Percentiles rank a stretch among this genome's conserved stretches.
Conservation (phyloP, 2,329 filamentous ascomycete species). For the Fusarium falciforme region DNA sequence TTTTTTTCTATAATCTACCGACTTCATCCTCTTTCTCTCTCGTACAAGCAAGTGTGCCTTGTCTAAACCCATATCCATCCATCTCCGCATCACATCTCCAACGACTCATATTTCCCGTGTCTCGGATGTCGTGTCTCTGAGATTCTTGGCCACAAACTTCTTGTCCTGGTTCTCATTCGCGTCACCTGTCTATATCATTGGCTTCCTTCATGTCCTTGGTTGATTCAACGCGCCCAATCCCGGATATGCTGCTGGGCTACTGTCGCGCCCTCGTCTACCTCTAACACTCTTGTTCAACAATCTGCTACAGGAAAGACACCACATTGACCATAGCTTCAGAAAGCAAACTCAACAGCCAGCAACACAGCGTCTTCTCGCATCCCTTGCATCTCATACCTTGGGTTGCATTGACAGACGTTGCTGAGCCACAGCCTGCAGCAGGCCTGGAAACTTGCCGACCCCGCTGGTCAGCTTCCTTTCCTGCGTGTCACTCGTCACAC, state of each 20-base stretch:
- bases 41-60: background rate
- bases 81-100: background rate
- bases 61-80: background rate
- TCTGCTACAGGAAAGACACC: background rate
- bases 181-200: conserved; percentile 12
- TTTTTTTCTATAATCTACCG: conserved; percentile 7
- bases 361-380: conserved; percentile 26
- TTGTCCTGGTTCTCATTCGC: background rate
- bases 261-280: conserved; percentile 35
- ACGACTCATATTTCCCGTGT: background rate
- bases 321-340: conserved; percentile 9
- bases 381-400: conserved; percentile 19
- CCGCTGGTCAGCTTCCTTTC: conserved; percentile 40
- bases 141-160: background rate
- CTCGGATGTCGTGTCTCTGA: background rate
- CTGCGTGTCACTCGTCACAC: conserved; percentile 35
- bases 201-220: conserved; percentile 35
- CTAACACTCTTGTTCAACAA: conserved; percentile 8
- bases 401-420: conserved; percentile 33
- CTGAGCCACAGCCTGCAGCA: conserved; percentile 29
- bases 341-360: background rate
- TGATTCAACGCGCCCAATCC: conserved; percentile 23
- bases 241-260: conserved; percentile 35
- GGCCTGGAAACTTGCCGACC: conserved; percentile 28
- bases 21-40: background rate